phyloP scores from a whole-genome alignment of 1,139 yeast species.

The Scheffersomyces insectosa region DNA sequence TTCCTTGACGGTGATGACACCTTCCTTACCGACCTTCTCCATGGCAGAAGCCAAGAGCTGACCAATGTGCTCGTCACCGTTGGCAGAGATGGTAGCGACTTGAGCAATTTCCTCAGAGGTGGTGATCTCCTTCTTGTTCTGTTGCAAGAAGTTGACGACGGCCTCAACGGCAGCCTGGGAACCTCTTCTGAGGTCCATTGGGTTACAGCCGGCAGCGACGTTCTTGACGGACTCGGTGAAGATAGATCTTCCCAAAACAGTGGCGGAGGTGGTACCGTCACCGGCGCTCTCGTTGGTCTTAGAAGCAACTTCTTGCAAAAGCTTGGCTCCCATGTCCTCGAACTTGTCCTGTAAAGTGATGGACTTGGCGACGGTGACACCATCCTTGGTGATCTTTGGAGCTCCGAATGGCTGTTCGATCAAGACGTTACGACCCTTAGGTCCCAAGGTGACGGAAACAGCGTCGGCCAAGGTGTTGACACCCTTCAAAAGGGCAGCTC shows the following conservation, averaged over 20 bases:
- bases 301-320: slow-evolving; percentile 96
- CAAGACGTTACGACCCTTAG: slow-evolving; percentile 96
- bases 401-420: slow-evolving; percentile 97
- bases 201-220: slow-evolving; percentile 99
- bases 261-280: slow-evolving; percentile 98
- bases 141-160: slow-evolving; percentile 83
- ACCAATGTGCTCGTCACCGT: slow-evolving; percentile 96
- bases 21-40: slow-evolving; percentile 99
- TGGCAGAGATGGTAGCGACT: slow-evolving; percentile 98
- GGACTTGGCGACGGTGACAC: slow-evolving; percentile 96
- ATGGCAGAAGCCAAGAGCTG: slow-evolving; percentile 91
- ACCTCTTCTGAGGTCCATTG: slow-evolving; percentile 99
- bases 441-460: slow-evolving; percentile 95
- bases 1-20: slow-evolving; percentile 96
- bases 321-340: slow-evolving; percentile 95
- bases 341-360: slow-evolving; percentile 87
- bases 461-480: slow-evolving; percentile 97
- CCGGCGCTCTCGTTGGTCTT: slow-evolving; percentile 99
- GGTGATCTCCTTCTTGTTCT: slow-evolving; percentile 94
- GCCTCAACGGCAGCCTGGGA: slow-evolving; percentile 98
- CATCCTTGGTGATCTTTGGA: slow-evolving; percentile 98
- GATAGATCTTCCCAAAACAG: slow-evolving; percentile 94
- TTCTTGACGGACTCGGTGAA: slow-evolving; percentile 97
- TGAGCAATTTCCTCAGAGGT: slow-evolving; percentile 97
- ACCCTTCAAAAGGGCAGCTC: slow-evolving; percentile 95